phyloP scores from a whole-genome alignment of 176 grass and related monocot species.

The Calamus simplicifolius region DNA sequence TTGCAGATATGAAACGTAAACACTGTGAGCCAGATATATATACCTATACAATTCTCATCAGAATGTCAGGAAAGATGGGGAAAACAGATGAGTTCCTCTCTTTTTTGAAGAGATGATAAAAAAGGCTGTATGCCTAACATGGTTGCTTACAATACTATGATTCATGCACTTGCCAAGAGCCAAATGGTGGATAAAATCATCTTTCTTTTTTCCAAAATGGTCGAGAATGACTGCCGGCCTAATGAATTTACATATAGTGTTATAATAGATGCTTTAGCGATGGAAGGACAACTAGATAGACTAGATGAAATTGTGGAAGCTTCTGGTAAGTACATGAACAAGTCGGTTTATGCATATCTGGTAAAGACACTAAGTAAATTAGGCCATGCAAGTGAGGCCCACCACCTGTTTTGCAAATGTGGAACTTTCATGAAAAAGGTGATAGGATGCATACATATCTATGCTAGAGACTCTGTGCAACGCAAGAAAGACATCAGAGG shows the following conservation, averaged over 20 bases:
- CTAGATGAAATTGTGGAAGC: slow-evolving; percentile 65
- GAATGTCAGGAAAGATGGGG: slow-evolving; percentile 74
- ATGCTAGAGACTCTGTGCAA: slow-evolving; percentile 88
- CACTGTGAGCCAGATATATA: slow-evolving; percentile 68
- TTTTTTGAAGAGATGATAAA: slow-evolving; percentile 84
- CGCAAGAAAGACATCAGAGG: slow-evolving; percentile 77
- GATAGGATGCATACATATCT: slow-evolving; percentile 67
- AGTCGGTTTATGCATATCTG: slow-evolving; percentile 63
- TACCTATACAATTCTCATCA: slow-evolving; percentile 90
- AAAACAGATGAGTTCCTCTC: slow-evolving; percentile 50
- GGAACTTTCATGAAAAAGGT: slow-evolving; percentile 67
- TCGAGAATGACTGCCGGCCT: slow-evolving; percentile 45
- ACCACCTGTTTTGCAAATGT: slow-evolving; percentile 87
- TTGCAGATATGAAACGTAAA: slow-evolving; percentile 93
- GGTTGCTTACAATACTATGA: slow-evolving; percentile 81
- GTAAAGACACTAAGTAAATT: slow-evolving; percentile 76
- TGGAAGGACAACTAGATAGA: slow-evolving; percentile 55
- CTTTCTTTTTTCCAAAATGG: slow-evolving; percentile 89
- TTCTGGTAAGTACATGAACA: slow-evolving; percentile 48
- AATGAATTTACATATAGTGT: slow-evolving; percentile 89
- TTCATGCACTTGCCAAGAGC: slow-evolving; percentile 87
- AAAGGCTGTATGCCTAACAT: slow-evolving; percentile 55
- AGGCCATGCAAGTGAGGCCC: slow-evolving; percentile 77
- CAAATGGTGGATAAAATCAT: slow-evolving; percentile 67
- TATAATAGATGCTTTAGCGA: slow-evolving; percentile 51